These are phyloP conservation scores for Pythium brassicae DNA, from an alignment of 352 stramenopile genomes.

Conservation along the genomic window DNA sequence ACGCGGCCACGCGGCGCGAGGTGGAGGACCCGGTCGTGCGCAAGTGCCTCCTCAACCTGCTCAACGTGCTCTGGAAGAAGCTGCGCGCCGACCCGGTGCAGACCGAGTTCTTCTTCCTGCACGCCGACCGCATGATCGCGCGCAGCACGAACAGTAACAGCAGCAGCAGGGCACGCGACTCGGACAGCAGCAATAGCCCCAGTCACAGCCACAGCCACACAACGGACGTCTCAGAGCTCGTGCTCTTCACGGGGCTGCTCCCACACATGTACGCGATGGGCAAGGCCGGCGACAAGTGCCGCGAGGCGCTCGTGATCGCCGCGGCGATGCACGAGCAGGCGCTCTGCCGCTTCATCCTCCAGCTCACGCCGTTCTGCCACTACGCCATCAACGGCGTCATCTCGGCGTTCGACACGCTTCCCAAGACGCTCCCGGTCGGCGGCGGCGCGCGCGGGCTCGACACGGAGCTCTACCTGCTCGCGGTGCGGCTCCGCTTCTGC, in stretches of 20 bases:
- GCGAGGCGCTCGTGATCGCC: conserved; percentile 79
- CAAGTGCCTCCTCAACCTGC: conserved; percentile 77
- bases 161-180: conserved; percentile 12
- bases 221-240: conserved; percentile 60
- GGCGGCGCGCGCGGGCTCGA: conserved; percentile 25
- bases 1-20: conserved; percentile 71
- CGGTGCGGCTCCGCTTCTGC: conserved; percentile 75
- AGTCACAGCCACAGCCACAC: too few relatives aligned
- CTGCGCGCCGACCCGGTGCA: conserved; percentile 77
- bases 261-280: conserved; percentile 83
- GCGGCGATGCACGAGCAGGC: conserved; percentile 69
- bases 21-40: conserved; percentile 80
- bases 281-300: conserved; percentile 80
- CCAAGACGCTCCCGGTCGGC: conserved; percentile 50
- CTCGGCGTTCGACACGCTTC: conserved; percentile 70
- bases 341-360: conserved; percentile 78
- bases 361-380: conserved; percentile 84
- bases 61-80: conserved; percentile 86
- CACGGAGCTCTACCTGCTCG: conserved; percentile 49
- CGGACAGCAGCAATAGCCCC: too few relatives aligned
- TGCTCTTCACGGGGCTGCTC: conserved; percentile 77
- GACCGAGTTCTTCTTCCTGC: conserved; percentile 86
- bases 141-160: conserved; percentile 23
- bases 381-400: conserved; percentile 85
- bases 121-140: conserved; percentile 55